These are phyloP conservation scores for Dillenia suffruticosa DNA, from an alignment of 164 flowering plant genomes.

Conservation along the genomic window DNA sequence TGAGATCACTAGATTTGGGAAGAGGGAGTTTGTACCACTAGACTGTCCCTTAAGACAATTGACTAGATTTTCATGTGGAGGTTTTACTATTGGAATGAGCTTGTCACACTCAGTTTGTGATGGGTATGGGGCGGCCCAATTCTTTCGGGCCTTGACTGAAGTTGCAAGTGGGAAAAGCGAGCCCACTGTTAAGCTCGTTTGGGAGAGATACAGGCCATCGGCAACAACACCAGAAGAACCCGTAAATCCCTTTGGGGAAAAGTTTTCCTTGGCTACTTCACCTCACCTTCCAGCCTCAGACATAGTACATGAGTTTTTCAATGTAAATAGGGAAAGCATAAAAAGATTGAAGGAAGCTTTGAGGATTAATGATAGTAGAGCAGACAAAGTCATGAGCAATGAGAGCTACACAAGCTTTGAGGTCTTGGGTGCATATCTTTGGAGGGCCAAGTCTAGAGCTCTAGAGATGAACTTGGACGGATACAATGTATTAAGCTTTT, in stretches of 20 bases:
- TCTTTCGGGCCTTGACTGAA: slow-evolving; percentile 23
- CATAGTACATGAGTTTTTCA: slow-evolving; percentile 19
- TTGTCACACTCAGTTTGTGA: slow-evolving; percentile 30
- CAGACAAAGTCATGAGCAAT: too few species aligned
- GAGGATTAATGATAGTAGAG: neutral
- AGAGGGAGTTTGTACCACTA: too few species aligned
- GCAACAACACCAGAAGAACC: slow-evolving; percentile 1
- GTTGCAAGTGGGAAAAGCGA: slow-evolving; percentile 16
- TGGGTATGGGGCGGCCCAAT: slow-evolving; percentile 30
- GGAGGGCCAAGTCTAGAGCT: slow-evolving; percentile 29
- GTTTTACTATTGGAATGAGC: slow-evolving; percentile 29
- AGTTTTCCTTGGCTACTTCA: slow-evolving; percentile 16
- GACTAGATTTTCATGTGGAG: slow-evolving; percentile 30
- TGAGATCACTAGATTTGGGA: too few species aligned
- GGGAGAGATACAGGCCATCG: slow-evolving; percentile 21
- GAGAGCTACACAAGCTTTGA: slow-evolving; percentile 26
- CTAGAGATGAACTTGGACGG: slow-evolving; percentile 18
- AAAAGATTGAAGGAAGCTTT: slow-evolving; percentile 17
- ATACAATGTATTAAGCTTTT: slow-evolving; percentile 6
- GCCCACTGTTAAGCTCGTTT: slow-evolving; percentile 22
- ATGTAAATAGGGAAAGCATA: slow-evolving; percentile 11
- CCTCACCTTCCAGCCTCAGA: slow-evolving; percentile 19
- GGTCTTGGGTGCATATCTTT: slow-evolving; percentile 23
- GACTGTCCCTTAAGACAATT: slow-evolving; percentile 11
- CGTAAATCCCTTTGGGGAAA: neutral